Evolutionary conservation across 257 asterid genomes (phyloP), one percentile per base, ranked within the genome.

Genomic region (Primulina huaijiensis): DNA sequence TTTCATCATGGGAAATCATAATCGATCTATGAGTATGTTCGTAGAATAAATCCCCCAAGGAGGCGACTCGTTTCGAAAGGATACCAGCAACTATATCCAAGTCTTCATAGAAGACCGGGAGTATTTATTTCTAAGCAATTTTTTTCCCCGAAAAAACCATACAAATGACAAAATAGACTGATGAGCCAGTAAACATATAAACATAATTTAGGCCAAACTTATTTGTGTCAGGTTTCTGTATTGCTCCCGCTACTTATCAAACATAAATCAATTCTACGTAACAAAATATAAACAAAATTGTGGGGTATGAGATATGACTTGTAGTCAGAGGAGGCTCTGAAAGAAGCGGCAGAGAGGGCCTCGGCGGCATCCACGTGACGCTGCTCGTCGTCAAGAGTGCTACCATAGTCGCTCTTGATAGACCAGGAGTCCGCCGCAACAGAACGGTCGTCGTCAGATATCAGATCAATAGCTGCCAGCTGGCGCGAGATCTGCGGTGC

Each of bases 351-450:
- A 37, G 92, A 82, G 72, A 94, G 97, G 40, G 99, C 96, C 79
- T 94, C 99, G 37, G 97, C 81, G 64, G 99, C 99, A 64, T 91
- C 99, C 62, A 93, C 93, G 71, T 94, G 99, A 59, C 97, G 97
- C 74, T 94, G 99, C 53, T 91, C 99, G 73, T 94, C 97, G 76
- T 94, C 99, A 8, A 94, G 97, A 74, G 99, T 94, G 77, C 99
- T 94, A 27, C 97, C 97, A 59, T 94, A 94, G 65, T 94, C 97
- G 78, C 99, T 94, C 91, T 91, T 91, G 37, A 91, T 91, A 35
- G 97, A 94, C 99, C 99, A 94, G 0, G 97, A 94, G 83, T 91
- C 99, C 3, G 97, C 97, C 60, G 97, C 96, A 11, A 91, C 78
- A 11, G 97, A 94, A 65, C 97, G 97, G 74, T 94, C 97, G 68